These are phyloP conservation scores for Globisporangium orthogonon DNA, from an alignment of 352 stramenopile genomes.

Conservation along the genomic window DNA sequence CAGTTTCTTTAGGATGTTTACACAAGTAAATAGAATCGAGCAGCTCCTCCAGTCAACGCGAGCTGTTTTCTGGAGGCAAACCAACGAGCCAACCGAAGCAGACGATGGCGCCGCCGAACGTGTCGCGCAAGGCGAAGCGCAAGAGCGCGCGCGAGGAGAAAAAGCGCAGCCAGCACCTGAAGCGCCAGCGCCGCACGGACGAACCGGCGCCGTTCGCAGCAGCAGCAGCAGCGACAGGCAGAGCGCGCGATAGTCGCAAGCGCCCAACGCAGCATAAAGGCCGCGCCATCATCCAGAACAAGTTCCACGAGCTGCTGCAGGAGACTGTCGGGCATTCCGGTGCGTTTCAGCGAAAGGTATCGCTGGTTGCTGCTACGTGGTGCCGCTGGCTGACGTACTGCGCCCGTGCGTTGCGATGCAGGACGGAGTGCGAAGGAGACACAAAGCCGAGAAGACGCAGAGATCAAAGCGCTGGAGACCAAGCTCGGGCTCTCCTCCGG, in stretches of 20 bases:
- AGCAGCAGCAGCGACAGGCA: neutral
- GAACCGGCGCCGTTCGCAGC: neutral
- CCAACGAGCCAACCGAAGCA: too few relatives aligned
- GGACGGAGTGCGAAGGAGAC: constrained; percentile 16
- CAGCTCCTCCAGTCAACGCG: too few relatives aligned
- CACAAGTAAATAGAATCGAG: too few relatives aligned
- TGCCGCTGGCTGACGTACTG: neutral
- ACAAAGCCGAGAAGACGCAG: constrained; percentile 36
- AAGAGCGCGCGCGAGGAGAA: constrained; percentile 74
- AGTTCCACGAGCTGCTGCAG: constrained; percentile 74
- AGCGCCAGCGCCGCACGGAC: constrained; percentile 32
- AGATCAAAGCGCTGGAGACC: constrained; percentile 71
- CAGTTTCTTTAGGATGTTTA: too few relatives aligned
- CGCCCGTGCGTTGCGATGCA: constrained; percentile 3
- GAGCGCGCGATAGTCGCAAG: constrained; percentile 4
- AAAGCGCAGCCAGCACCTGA: constrained; percentile 57
- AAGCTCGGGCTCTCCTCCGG: constrained; percentile 45
- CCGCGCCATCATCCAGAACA: constrained; percentile 52
- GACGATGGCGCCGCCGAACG: constrained; percentile 18
- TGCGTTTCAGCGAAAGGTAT: constrained; percentile 6
- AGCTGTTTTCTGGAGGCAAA: too few relatives aligned
- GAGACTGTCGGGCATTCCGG: constrained; percentile 43
- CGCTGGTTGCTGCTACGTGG: neutral
- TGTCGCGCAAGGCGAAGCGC: constrained; percentile 72
- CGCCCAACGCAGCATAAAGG: constrained; percentile 5